Evolutionary conservation across 306 rosid genomes (phyloP), one percentile per base, ranked within the genome.

Genomic region (Pterocarpus macrocarpus): DNA sequence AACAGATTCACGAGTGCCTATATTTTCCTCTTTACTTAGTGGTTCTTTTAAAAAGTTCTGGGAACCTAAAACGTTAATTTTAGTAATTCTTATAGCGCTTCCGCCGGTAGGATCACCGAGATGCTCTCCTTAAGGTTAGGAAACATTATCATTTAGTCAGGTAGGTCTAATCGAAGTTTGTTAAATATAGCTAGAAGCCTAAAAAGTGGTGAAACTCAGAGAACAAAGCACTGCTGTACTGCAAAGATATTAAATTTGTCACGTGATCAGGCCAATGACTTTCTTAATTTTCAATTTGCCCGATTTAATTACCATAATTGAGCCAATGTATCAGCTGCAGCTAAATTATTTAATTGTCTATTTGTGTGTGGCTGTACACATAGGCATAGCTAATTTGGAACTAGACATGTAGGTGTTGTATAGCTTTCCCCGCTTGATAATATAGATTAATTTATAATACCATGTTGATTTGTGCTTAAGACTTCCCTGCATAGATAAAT

Each of bases 91-190:
- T 28, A 62, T 71, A 36, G 22, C 35, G 30, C 7, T 34, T 59
- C 47, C 44, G 0, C 49, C 16, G 5, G 5, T 8, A 59, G 11
- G 41, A 58, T 56, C 38, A 43, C 53, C 64, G 11, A 57, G 74
- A 58, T 81, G 71, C 30, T 57, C 67, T 66, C 85, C 81, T 75
- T 22, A 33, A 22, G 57, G 2, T 75, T 4, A 61, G 73, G 47
- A 57, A 59, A 69, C 44, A 41, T 59, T 35, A 32, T 35, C 72
- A 11, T 76, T 68, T 69, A 59, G 52, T 61, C 52, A 68, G 38
- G 75, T 16, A 47, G 77, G 81, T 75, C 80, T 39, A 61, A 45
- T 17, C 34, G 38, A 44, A 43, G 75, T 55, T 58, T 81, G 39
- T 5, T 65, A 62, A 4, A 66, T 39, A 39, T 64, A 14, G 3